phyloP scores from a whole-genome alignment of 2,329 filamentous ascomycete genomes.

The Sclerotinia spermophila region DNA sequence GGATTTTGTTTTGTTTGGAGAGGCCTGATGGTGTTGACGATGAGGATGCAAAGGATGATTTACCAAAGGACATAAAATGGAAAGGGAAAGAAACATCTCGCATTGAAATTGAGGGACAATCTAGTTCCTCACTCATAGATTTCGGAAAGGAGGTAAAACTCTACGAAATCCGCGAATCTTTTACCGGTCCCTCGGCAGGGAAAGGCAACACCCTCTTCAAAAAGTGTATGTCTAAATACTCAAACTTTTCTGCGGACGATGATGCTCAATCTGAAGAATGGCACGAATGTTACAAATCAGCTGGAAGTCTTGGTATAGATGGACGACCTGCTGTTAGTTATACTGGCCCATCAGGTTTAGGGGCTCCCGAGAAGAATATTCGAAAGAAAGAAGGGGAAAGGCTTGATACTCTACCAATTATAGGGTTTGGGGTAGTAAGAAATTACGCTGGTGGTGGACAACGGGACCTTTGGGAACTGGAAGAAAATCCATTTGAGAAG shows the following conservation, averaged over 20 bases:
- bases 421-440: neutral
- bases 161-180: neutral
- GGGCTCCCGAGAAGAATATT: rapidly evolving
- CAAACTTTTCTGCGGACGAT: neutral
- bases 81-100: neutral
- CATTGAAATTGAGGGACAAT: too few relatives aligned
- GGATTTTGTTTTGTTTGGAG: neutral
- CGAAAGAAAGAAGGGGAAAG: neutral
- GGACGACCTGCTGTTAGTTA: neutral
- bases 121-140: neutral
- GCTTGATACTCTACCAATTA: neutral
- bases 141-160: neutral
- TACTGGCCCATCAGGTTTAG: neutral
- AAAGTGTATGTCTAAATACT: neutral
- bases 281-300: neutral
- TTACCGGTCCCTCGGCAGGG: neutral
- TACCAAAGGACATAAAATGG: neutral
- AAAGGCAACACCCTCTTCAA: neutral
- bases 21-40: neutral
- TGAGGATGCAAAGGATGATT: neutral
- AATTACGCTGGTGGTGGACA: neutral
- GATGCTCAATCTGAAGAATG: neutral
- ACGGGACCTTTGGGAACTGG: rapidly evolving
- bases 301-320: neutral
- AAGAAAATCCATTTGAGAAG: neutral